phyloP scores from a whole-genome alignment of 345 rosid genomes.

The Cardamine occulta region DNA sequence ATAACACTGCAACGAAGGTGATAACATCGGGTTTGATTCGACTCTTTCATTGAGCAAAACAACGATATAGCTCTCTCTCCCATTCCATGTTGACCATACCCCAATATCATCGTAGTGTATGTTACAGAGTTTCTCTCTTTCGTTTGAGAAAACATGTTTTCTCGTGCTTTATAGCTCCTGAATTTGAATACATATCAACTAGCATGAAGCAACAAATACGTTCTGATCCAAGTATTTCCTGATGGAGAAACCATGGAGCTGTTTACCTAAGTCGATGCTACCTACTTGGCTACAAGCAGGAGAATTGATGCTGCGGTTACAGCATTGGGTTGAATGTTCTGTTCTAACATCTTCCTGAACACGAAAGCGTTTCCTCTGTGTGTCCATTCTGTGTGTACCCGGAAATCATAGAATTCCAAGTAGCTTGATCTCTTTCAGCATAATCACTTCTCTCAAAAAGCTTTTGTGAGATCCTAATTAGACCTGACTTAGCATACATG shows the following conservation, averaged over 20 bases:
- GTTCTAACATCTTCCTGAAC: constrained; percentile 65
- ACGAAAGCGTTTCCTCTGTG: constrained; percentile 60
- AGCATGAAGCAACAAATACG: constrained; percentile 80
- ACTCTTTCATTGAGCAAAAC: constrained; percentile 65
- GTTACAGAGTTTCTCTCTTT: constrained; percentile 75
- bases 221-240: constrained; percentile 65
- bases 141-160: constrained; percentile 54
- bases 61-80: constrained; percentile 73
- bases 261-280: constrained; percentile 67
- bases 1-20: constrained; percentile 75
- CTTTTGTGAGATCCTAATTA: constrained; percentile 52
- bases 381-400: constrained; percentile 79
- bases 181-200: constrained; percentile 86
- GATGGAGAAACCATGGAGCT: constrained; percentile 77
- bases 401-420: constrained; percentile 88
- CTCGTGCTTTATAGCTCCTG: constrained; percentile 65
- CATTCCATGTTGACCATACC: constrained; percentile 92
- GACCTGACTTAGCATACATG: constrained; percentile 87
- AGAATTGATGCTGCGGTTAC: constrained; percentile 75
- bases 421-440: constrained; percentile 67
- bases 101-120: constrained; percentile 76
- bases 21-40: constrained; percentile 66
- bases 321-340: constrained; percentile 65
- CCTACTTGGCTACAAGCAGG: constrained; percentile 72
- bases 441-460: constrained; percentile 51